Evolutionary conservation across 352 stramenopile genomes (phyloP).

Genomic region (Phytophthora melonis): DNA sequence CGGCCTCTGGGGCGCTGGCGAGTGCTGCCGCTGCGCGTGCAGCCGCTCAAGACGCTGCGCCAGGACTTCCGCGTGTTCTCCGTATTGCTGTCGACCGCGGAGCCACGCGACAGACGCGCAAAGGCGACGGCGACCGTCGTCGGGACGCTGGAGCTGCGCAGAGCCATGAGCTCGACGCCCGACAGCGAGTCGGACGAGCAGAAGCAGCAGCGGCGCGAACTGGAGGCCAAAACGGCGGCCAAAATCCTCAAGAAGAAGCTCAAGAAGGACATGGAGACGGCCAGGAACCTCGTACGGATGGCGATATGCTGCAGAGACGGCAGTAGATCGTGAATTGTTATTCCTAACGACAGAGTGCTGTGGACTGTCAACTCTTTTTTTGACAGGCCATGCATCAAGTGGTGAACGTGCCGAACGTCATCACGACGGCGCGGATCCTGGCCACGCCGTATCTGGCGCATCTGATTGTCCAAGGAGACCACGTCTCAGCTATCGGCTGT

Average conservation of each 20-base stretch:
- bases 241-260: constrained; percentile 57
- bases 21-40: constrained; percentile 4
- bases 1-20: constrained; percentile 10
- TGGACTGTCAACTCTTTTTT: constrained; percentile 2
- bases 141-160: constrained; percentile 6
- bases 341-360: background rate
- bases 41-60: background rate
- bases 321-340: no score
- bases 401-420: constrained; percentile 81
- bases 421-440: constrained; percentile 81
- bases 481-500: constrained; percentile 76
- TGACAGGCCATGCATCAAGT: constrained; percentile 72
- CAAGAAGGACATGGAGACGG: constrained; percentile 61
- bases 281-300: constrained; percentile 49
- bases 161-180: constrained; percentile 20
- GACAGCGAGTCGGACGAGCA: constrained; percentile 18
- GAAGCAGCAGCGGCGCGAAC: constrained; percentile 9
- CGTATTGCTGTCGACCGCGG: constrained; percentile 8
- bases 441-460: constrained; percentile 81
- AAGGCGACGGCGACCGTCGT: background rate
- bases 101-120: background rate
- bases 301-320: background rate
- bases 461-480: constrained; percentile 74
- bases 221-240: constrained; percentile 41
- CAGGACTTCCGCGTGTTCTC: constrained; percentile 16